Conservation (phyloP, 441 rosid genomes). For the Pelargonium citronellum region DNA sequence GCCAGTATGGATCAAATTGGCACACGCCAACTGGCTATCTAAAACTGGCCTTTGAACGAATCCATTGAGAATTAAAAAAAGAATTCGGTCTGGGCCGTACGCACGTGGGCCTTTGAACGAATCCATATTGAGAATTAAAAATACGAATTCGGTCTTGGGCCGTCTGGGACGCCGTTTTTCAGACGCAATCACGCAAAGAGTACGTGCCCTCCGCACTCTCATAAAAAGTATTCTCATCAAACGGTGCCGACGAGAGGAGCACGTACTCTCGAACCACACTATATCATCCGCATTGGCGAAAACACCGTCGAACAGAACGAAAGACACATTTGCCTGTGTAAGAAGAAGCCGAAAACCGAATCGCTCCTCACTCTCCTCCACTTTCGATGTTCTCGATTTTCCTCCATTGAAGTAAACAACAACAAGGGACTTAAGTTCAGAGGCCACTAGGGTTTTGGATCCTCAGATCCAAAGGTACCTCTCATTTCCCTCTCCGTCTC, state of each 20-base stretch:
- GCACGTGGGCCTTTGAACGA: too few species aligned
- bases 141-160: too few species aligned
- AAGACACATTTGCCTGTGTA: not conserved
- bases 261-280: not conserved
- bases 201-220: not conserved
- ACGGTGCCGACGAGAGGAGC: not conserved
- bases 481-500: conserved; percentile 2
- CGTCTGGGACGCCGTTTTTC: not conserved
- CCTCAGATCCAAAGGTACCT: not conserved
- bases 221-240: not conserved
- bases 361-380: conserved; percentile 1
- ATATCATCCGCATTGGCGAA: not conserved
- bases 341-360: conserved; percentile 5
- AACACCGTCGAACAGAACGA: not conserved
- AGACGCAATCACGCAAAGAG: not conserved
- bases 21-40: too few species aligned
- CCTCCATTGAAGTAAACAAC: conserved; percentile 3
- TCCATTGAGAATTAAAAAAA: too few species aligned
- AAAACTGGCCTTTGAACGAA: too few species aligned
- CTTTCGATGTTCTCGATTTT: conserved; percentile 10
- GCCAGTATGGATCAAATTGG: too few species aligned
- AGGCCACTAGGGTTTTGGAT: conserved; percentile 7
- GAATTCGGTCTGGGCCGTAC: too few species aligned
- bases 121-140: too few species aligned
- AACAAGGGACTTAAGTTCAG: not conserved